A percentile compares a stretch with the other conserved stretches of the same genome.
These are phyloP conservation scores for Starmerella potacharoeniae DNA, from an alignment of 805 yeast species.

Conservation along the genomic window DNA sequence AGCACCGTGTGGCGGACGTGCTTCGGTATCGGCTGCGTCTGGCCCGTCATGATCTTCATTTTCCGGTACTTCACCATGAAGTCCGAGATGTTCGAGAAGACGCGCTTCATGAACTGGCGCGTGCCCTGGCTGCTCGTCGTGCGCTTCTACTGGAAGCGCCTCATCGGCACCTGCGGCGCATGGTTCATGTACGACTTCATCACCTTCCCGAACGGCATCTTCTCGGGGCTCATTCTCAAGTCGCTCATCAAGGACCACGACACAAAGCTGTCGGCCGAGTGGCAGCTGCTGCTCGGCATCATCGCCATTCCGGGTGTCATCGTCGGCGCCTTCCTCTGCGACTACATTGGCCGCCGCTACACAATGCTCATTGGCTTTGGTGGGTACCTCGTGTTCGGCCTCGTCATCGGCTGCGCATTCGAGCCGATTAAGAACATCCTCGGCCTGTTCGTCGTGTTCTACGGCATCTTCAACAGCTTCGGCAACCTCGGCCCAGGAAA, in stretches of 20 bases:
- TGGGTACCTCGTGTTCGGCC: conserved; percentile 53
- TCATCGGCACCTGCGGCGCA: conserved; percentile 59
- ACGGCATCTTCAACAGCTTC: conserved; percentile 56
- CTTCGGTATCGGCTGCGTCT: conserved; percentile 61
- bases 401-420: conserved; percentile 37
- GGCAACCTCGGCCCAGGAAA: conserved; percentile 77
- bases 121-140: conserved; percentile 46
- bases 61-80: conserved; percentile 62
- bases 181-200: conserved; percentile 79
- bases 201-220: conserved; percentile 68
- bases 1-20: conserved; percentile 58
- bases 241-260: conserved; percentile 32
- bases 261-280: conserved; percentile 52
- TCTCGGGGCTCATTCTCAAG: conserved; percentile 49
- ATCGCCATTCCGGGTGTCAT: conserved; percentile 64
- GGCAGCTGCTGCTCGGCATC: conserved; percentile 57
- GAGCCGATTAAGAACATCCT: conserved; percentile 45
- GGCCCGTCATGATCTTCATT: conserved; percentile 63
- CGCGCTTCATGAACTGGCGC: conserved; percentile 48
- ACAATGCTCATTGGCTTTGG: conserved; percentile 60
- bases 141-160: conserved; percentile 55
- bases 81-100: conserved; percentile 49
- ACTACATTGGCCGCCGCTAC: conserved; percentile 52
- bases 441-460: conserved; percentile 56
- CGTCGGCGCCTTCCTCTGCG: conserved; percentile 55